Base-by-base conservation (phyloP, 2,329 filamentous ascomycete species). In the Cladophialophora bantiana region DNA sequence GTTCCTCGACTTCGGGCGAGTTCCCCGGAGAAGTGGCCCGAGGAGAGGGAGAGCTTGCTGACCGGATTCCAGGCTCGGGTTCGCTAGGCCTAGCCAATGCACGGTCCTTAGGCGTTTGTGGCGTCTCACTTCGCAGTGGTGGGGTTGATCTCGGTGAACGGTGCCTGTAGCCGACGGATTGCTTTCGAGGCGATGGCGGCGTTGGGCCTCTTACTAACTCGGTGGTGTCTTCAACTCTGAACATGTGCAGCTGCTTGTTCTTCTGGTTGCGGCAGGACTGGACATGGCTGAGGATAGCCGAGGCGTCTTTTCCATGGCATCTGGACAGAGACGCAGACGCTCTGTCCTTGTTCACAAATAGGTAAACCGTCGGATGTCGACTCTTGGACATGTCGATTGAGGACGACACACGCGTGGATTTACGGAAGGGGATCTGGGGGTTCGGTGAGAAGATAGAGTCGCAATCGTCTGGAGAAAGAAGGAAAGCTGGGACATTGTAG, bases 341-440 rank as follows among this genome's bases (percentile, higher is more conserved):
- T n/a, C 45, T 48, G 32, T 67, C 65, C 55, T 67, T 67, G 65
- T 67, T 67, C 9, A 67, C 60, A 26, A 67, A 67, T 13, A 67
- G 50, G 38, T 63, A 67, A 18, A 59, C 57, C 15, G 48, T 65
- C 31, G 63, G 60, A 34, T 50, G 40, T 9, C 36, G 31, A 38
- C 12, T 32, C 60, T 55, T 62, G 18, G 60, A 48, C 60, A 62
- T 62, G 34, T 42, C 42, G 26, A 36, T 18, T 36, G 52, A 20
- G 52, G 32, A n/a, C 18, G 36, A 38, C 45, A 31, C 26, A 50
- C 45, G 13, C 5, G 18, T 50, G 9, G 18, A 10, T 3, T 31
- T 5, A 31, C 12, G 7, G 45, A 12, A 12, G 10, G 2, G 9
- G 20, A 13, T 50, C 5, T 9, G 20, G 20, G 4, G 45, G 45